These are phyloP conservation scores for Penstemon barbatus DNA, from an alignment of 257 asterid genomes.

Conservation along the genomic window DNA sequence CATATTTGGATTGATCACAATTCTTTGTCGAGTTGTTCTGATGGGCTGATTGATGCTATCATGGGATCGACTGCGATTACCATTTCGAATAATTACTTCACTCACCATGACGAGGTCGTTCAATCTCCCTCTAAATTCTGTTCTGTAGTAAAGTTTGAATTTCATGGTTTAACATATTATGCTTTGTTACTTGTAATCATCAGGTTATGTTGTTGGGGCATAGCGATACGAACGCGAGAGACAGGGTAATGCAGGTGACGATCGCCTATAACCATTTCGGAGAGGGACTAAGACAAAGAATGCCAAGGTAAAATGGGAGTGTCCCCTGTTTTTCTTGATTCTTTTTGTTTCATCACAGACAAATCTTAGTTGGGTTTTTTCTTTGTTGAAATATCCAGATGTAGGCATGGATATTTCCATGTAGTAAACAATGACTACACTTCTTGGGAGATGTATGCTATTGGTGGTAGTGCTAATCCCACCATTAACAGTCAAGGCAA, in stretches of 20 bases:
- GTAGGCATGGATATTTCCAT: slow-evolving; percentile 55
- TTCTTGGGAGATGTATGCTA: slow-evolving; percentile 59
- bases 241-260: slow-evolving; percentile 52
- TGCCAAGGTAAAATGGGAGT: slow-evolving; percentile 45
- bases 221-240: slow-evolving; percentile 40
- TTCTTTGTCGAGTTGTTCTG: slow-evolving; percentile 48
- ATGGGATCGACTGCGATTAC: slow-evolving; percentile 59
- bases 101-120: slow-evolving; percentile 53
- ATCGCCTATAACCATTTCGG: slow-evolving; percentile 55
- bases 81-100: slow-evolving; percentile 51
- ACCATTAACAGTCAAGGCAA: slow-evolving; percentile 65
- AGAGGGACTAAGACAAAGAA: slow-evolving; percentile 47
- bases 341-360: not conserved
- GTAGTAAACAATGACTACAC: slow-evolving; percentile 62
- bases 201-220: slow-evolving; percentile 56
- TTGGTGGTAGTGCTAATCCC: slow-evolving; percentile 59
- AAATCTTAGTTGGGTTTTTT: not conserved
- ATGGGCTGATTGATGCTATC: slow-evolving; percentile 49
- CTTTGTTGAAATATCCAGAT: slow-evolving; percentile 36
- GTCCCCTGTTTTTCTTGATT: too few species aligned
- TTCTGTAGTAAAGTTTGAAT: not conserved
- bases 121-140: not conserved
- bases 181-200: not conserved
- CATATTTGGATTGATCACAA: slow-evolving; percentile 54
- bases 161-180: not conserved